These are phyloP conservation scores for Climacium dendroides DNA, from an alignment of 225 moss, liverwort and hornwort species.

Conservation along the genomic window DNA sequence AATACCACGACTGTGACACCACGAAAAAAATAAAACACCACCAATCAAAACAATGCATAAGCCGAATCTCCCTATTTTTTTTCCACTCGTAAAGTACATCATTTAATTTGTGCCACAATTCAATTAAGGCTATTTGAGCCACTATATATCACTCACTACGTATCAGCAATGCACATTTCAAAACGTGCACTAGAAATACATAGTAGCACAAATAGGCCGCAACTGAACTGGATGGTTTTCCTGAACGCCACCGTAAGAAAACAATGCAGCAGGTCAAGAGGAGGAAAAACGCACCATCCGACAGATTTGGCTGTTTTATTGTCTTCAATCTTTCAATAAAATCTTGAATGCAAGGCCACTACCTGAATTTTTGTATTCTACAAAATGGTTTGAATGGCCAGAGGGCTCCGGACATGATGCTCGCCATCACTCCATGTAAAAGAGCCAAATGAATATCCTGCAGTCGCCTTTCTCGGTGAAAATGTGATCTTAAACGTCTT, in stretches of 20 bases:
- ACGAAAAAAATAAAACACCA: not conserved
- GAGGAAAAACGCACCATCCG: not conserved
- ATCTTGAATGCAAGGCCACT: not conserved
- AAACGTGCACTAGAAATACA: not conserved
- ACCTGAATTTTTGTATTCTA: not conserved
- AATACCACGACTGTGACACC: not conserved
- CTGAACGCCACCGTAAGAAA: not conserved
- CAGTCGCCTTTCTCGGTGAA: not conserved
- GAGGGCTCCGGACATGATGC: constrained; percentile 35
- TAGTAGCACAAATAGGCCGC: not conserved
- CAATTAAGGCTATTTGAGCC: not conserved
- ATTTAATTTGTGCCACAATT: not conserved
- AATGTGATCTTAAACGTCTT: constrained; percentile 25
- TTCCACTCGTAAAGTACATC: no score
- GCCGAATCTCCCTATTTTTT: not conserved
- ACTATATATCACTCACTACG: not conserved
- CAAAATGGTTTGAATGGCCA: constrained; percentile 20
- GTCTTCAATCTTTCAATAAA: not conserved
- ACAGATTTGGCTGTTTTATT: constrained; percentile 2
- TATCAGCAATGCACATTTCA: not conserved
- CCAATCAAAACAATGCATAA: not conserved
- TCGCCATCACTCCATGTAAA: constrained; percentile 47
- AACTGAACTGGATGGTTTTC: not conserved
- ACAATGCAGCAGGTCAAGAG: not conserved
- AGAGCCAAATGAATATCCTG: constrained; percentile 22